phyloP scores from a whole-genome alignment of 345 rosid species.

The Camelina laxa region DNA sequence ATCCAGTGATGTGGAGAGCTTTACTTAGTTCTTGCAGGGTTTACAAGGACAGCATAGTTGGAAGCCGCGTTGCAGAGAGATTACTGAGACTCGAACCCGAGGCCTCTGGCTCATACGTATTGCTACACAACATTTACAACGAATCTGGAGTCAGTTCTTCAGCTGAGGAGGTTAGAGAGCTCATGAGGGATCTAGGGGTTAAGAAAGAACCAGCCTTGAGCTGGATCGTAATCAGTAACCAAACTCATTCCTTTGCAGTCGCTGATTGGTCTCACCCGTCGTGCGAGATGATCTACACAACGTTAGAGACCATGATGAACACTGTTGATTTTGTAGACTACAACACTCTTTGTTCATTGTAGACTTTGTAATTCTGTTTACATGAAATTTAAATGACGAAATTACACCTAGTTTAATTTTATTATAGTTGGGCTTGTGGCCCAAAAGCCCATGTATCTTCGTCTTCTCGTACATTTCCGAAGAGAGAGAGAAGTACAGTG shows the following conservation, averaged over 20 bases:
- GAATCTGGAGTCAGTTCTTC: slow-evolving; percentile 47
- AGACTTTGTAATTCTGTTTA: slow-evolving; percentile 11
- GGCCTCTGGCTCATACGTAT: slow-evolving; percentile 55
- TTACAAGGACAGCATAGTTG: slow-evolving; percentile 43
- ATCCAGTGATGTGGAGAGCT: slow-evolving; percentile 60
- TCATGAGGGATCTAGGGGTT: slow-evolving; percentile 50
- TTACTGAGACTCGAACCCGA: slow-evolving; percentile 54
- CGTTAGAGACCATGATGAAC: slow-evolving; percentile 44
- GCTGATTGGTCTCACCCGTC: slow-evolving; percentile 47
- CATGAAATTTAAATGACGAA: slow-evolving; percentile 2
- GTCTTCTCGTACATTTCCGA: slow-evolving; percentile 21
- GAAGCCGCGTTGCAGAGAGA: slow-evolving; percentile 52
- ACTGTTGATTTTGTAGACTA: slow-evolving; percentile 30
- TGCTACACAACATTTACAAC: slow-evolving; percentile 50
- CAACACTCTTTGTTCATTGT: slow-evolving; percentile 15
- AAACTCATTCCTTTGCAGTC: slow-evolving; percentile 41
- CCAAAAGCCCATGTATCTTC: slow-evolving; percentile 30
- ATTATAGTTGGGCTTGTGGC: slow-evolving; percentile 20
- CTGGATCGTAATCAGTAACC: slow-evolving; percentile 49
- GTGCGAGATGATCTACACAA: slow-evolving; percentile 38
- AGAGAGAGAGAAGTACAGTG: background rate
- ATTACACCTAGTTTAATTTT: background rate
- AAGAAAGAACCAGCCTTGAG: slow-evolving; percentile 65
- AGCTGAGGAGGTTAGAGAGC: slow-evolving; percentile 46
- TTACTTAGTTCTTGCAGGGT: slow-evolving; percentile 58